phyloP scores from a whole-genome alignment of 345 rosid genomes.

The Eucalyptus regnans region DNA sequence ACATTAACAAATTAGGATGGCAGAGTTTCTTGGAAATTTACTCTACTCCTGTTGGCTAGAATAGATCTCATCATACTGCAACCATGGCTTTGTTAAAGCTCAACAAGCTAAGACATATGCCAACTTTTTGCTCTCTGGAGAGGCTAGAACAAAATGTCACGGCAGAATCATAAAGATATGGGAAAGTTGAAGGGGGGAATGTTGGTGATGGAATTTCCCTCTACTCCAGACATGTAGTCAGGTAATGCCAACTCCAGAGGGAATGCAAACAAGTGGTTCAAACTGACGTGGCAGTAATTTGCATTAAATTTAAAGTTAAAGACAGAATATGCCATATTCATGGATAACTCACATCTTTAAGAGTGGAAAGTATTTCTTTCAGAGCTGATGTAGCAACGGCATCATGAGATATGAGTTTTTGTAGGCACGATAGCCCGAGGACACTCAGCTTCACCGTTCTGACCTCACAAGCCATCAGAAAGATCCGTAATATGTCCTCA shows the following conservation, averaged over 20 bases:
- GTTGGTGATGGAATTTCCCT: not conserved
- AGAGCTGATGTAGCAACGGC: conserved; percentile 84
- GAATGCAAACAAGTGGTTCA: not conserved
- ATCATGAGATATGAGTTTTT: conserved; percentile 93
- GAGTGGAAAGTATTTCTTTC: conserved; percentile 65
- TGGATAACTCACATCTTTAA: conserved; percentile 64
- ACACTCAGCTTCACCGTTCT: conserved; percentile 80
- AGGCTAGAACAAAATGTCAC: not conserved
- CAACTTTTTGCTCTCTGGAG: not conserved
- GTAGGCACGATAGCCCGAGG: conserved; percentile 88
- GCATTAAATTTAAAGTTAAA: not conserved
- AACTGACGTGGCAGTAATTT: not conserved
- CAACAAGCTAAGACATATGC: not conserved
- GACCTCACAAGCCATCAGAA: conserved; percentile 91
- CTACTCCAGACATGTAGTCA: not conserved
- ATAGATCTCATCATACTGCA: not conserved
- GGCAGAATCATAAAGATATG: not conserved
- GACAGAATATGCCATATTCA: not conserved
- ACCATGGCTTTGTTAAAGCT: not conserved
- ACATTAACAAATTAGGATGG: not conserved
- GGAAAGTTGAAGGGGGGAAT: not conserved
- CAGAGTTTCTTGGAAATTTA: not conserved
- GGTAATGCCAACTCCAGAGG: not conserved
- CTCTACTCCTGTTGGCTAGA: not conserved
- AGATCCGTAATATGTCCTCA: conserved; percentile 79